Evolutionary conservation across 129 eudicot genomes (phyloP).

Genomic region (Silybum marianum): DNA sequence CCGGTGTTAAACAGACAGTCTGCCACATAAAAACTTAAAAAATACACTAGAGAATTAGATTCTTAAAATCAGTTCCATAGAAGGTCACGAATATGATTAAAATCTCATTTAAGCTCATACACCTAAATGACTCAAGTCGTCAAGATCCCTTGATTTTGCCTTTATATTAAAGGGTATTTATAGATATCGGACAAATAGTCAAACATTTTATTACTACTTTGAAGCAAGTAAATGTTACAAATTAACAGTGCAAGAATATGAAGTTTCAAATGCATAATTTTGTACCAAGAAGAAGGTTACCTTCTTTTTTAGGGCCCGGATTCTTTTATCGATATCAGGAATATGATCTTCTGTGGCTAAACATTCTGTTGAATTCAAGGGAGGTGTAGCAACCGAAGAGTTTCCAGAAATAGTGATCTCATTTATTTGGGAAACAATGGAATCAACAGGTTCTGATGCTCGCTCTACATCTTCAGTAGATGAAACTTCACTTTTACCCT

Average conservation of each 20-base stretch:
- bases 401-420: conserved; percentile 53
- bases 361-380: conserved; percentile 39
- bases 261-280: neutral
- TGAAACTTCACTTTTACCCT: conserved; percentile 50
- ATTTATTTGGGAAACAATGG: conserved; percentile 56
- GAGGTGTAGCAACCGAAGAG: conserved; percentile 44
- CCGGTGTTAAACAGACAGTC: neutral
- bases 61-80: neutral
- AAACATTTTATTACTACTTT: too few relatives aligned
- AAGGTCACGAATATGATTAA: too few relatives aligned
- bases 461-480: conserved; percentile 47
- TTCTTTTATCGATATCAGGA: conserved; percentile 81
- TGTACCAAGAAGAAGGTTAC: conserved; percentile 28
- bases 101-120: too few relatives aligned
- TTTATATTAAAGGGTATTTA: too few relatives aligned
- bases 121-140: too few relatives aligned
- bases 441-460: conserved; percentile 45
- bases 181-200: neutral
- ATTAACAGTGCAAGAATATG: neutral
- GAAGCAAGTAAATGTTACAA: neutral
- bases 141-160: too few relatives aligned
- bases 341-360: conserved; percentile 42
- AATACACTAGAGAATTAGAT: neutral
- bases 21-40: neutral
- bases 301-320: conserved; percentile 92